Evolutionary conservation across 2,329 filamentous ascomycete genomes (phyloP).

Genomic region (Aspergillus novofumigatus): DNA sequence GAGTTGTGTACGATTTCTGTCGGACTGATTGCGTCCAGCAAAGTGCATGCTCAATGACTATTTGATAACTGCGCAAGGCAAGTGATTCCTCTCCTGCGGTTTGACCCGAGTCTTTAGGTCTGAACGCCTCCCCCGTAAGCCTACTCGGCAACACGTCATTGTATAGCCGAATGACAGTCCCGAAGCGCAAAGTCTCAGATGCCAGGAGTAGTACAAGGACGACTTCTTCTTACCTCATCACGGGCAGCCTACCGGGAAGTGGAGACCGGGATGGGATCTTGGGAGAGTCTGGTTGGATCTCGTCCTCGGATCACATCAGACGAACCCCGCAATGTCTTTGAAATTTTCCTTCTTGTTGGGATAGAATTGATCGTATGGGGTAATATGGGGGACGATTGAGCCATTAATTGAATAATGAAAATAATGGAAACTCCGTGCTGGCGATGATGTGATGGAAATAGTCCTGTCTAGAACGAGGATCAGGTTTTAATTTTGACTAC

Average conservation of each 20-base stretch:
- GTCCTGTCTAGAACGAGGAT: not conserved
- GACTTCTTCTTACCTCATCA: not conserved
- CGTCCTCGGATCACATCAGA: not conserved
- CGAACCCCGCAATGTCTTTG: not conserved
- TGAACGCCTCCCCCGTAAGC: not conserved
- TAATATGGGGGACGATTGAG: not conserved
- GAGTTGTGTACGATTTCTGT: not conserved
- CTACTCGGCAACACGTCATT: not conserved
- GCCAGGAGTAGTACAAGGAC: not conserved
- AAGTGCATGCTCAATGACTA: not conserved
- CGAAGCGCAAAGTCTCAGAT: not conserved
- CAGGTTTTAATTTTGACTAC: not conserved
- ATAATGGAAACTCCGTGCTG: conserved; percentile 28
- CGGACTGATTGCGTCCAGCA: not conserved
- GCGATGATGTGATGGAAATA: conserved; percentile 19
- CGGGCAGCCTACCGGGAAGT: not conserved
- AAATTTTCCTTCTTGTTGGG: not conserved
- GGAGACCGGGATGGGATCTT: not conserved
- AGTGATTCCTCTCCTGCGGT: not conserved
- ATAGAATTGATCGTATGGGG: not conserved
- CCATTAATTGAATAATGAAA: conserved; percentile 14
- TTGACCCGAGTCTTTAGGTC: not conserved
- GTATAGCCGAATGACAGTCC: not conserved
- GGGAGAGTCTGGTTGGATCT: not conserved
- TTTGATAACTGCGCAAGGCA: not conserved